Percentiles rank a stretch among this genome's conserved stretches.
These are phyloP conservation scores for Penicillium glabrum DNA, from an alignment of 2,329 filamentous ascomycete species.

Conservation along the genomic window DNA sequence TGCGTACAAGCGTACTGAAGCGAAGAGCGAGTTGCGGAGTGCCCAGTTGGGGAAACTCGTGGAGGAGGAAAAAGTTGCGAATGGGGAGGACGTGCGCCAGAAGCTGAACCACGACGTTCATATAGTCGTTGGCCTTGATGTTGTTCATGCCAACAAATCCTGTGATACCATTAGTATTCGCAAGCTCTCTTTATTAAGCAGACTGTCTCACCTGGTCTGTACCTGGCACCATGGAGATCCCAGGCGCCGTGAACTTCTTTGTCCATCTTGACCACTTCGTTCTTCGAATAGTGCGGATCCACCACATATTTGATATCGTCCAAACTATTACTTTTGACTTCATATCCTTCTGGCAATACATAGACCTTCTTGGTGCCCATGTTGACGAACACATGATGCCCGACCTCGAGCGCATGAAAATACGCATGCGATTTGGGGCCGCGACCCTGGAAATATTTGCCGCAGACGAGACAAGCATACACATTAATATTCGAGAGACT, in stretches of 20 bases:
- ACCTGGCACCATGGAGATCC: slow-evolving; percentile 80
- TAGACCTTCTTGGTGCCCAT: slow-evolving; percentile 64
- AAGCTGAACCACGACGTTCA: slow-evolving; percentile 92
- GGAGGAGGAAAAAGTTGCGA: slow-evolving; percentile 87
- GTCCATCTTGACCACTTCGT: slow-evolving; percentile 79
- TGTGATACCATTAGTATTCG: slow-evolving; percentile 15
- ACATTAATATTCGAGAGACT: slow-evolving; percentile 98
- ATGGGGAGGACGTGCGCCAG: slow-evolving; percentile 86
- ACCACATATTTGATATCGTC: slow-evolving; percentile 99
- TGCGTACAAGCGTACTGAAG: slow-evolving; percentile 85
- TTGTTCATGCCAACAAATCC: slow-evolving; percentile 99
- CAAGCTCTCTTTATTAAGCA: not conserved
- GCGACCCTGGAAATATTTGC: slow-evolving; percentile 95
- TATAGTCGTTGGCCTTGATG: slow-evolving; percentile 98
- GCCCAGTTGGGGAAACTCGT: slow-evolving; percentile 66
- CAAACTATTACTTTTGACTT: slow-evolving; percentile 89
- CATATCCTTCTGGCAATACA: slow-evolving; percentile 85
- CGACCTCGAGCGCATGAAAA: slow-evolving; percentile 92
- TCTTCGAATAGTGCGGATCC: slow-evolving; percentile 79
- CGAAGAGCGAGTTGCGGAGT: slow-evolving; percentile 80
- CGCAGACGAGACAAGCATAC: slow-evolving; percentile 94
- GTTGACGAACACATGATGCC: slow-evolving; percentile 97
- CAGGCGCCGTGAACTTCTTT: slow-evolving; percentile 59
- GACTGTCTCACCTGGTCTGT: slow-evolving; percentile 65
- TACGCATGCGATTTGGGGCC: slow-evolving; percentile 95